Conservation (phyloP, 257 asterid species). For the Leonotis leonurus region DNA sequence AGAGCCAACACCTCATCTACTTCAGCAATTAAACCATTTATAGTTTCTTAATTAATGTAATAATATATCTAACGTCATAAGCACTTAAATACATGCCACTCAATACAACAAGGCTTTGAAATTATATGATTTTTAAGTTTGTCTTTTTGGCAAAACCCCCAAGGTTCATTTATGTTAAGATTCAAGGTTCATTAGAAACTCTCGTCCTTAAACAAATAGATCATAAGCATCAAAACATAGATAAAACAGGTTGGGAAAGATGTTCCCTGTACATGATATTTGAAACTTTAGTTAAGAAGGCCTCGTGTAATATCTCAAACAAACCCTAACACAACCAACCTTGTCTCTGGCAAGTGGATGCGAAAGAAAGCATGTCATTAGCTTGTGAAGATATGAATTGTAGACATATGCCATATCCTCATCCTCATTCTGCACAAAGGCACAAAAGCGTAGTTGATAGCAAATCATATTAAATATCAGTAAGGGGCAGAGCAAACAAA, state of each 20-base stretch:
- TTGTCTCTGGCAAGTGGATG: slow-evolving; percentile 83
- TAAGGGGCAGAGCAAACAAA: too few species aligned
- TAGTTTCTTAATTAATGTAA: background rate
- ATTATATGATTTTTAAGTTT: background rate
- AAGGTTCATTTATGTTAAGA: background rate
- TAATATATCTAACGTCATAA: background rate
- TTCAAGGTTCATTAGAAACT: background rate
- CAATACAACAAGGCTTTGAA: background rate
- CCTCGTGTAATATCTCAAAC: slow-evolving; percentile 5
- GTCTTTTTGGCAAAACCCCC: background rate
- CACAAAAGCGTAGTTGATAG: slow-evolving; percentile 16
- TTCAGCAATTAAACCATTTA: background rate
- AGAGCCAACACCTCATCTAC: background rate
- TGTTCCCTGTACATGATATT: background rate
- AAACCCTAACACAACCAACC: slow-evolving; percentile 44
- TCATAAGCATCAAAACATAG: background rate
- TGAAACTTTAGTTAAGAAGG: background rate
- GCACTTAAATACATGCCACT: background rate
- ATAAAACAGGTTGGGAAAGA: slow-evolving; percentile 1
- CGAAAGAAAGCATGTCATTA: slow-evolving; percentile 78
- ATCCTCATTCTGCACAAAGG: slow-evolving; percentile 71
- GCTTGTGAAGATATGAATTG: slow-evolving; percentile 89
- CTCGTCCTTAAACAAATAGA: background rate
- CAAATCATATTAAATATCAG: slow-evolving; percentile 9
- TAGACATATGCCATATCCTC: slow-evolving; percentile 88